phyloP scores from a whole-genome alignment of 441 rosid species.

The Metrosideros polymorpha region DNA sequence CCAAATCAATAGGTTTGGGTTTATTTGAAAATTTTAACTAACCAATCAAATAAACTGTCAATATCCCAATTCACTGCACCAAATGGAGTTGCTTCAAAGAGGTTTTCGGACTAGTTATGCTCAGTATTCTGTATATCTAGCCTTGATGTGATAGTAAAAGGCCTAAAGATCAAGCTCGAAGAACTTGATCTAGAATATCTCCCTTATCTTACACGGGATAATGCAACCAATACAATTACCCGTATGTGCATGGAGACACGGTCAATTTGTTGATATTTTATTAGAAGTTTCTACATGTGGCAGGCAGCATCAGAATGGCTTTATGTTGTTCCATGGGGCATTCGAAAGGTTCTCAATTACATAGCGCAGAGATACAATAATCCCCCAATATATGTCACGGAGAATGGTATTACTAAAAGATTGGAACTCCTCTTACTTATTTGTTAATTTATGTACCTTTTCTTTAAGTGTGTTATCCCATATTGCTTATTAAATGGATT shows the following conservation, averaged over 20 bases:
- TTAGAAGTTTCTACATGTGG: slow-evolving; percentile 10
- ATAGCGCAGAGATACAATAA: slow-evolving; percentile 47
- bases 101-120: neutral
- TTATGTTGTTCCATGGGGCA: slow-evolving; percentile 89
- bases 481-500: neutral
- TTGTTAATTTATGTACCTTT: neutral
- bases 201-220: neutral
- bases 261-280: neutral
- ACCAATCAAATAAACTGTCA: neutral
- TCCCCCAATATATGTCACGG: slow-evolving; percentile 58
- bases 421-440: neutral
- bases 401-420: slow-evolving; percentile 45
- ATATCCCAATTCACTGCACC: neutral
- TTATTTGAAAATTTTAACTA: neutral
- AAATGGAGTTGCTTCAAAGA: neutral
- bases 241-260: neutral
- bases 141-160: neutral
- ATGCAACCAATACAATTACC: neutral
- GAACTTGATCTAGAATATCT: neutral
- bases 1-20: neutral
- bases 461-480: neutral
- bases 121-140: neutral
- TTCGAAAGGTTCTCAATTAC: slow-evolving; percentile 63
- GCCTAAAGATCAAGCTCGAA: neutral
- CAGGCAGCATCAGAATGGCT: slow-evolving; percentile 99